Percentiles rank a stretch among this genome's conserved stretches.
Evolutionary conservation across 164 flowering plant species (phyloP).

Genomic region (Sedum album): DNA sequence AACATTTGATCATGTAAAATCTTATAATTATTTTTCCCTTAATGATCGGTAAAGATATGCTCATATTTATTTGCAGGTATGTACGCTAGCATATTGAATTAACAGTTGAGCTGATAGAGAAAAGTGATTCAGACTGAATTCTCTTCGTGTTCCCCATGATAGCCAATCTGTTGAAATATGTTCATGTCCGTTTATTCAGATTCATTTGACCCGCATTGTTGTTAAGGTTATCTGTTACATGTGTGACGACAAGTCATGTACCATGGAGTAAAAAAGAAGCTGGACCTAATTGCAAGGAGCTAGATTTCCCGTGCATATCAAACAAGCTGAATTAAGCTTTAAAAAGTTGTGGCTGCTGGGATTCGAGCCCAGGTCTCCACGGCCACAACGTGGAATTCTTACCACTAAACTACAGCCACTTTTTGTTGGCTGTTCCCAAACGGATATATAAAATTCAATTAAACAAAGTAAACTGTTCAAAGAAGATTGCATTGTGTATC

Average conservation of each 20-base stretch:
- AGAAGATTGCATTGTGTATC: too few species aligned
- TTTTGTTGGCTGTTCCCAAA: too few species aligned
- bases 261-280: too few species aligned
- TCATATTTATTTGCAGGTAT: not conserved
- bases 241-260: too few species aligned
- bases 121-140: not conserved
- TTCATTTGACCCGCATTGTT: too few species aligned
- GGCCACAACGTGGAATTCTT: slow-evolving; percentile 96
- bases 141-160: not conserved
- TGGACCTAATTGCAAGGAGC: too few species aligned
- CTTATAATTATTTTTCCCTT: not conserved
- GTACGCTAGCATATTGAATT: not conserved
- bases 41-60: not conserved
- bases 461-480: too few species aligned
- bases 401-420: slow-evolving; percentile 70
- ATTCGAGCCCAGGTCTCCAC: slow-evolving; percentile 99
- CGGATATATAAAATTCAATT: too few species aligned
- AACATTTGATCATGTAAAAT: not conserved
- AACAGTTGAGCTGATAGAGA: not conserved
- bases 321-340: too few species aligned
- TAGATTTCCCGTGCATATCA: too few species aligned
- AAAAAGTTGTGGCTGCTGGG: slow-evolving; percentile 99
- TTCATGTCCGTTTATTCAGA: too few species aligned
- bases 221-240: too few species aligned
- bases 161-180: not conserved